Conservation (phyloP, 148 eudicot species). For the Vaccinium vitisidaea region DNA sequence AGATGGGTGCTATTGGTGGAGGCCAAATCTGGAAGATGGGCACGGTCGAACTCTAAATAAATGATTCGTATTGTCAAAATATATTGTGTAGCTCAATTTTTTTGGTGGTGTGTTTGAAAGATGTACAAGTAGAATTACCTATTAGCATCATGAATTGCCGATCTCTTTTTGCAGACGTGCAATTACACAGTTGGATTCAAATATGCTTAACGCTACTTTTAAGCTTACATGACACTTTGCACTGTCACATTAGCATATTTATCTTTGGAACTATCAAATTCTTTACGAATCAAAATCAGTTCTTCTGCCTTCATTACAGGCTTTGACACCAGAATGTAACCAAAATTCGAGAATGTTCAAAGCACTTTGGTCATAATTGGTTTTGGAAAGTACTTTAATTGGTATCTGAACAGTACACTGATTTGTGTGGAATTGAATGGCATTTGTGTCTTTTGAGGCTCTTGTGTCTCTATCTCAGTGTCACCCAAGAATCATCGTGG, state of each 20-base stretch:
- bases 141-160: neutral
- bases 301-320: slow-evolving; percentile 17
- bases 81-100: no score
- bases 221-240: no score
- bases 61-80: no score
- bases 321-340: slow-evolving; percentile 8
- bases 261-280: neutral
- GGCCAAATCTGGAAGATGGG: no score
- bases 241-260: no score
- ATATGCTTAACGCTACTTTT: neutral
- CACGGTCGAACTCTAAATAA: no score
- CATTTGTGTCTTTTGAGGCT: slow-evolving; percentile 26
- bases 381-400: slow-evolving; percentile 5
- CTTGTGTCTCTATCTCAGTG: slow-evolving; percentile 16
- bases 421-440: slow-evolving; percentile 22
- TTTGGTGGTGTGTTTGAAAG: no score
- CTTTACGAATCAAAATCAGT: neutral
- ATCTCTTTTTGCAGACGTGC: neutral
- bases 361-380: neutral
- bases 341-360: slow-evolving; percentile 12
- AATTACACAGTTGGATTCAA: neutral
- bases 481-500: no score
- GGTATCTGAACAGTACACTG: neutral
- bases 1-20: no score
- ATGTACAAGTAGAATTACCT: no score